Base-by-base conservation (phyloP, 73 alveolate genomes). In the Uronychia binucleata region DNA sequence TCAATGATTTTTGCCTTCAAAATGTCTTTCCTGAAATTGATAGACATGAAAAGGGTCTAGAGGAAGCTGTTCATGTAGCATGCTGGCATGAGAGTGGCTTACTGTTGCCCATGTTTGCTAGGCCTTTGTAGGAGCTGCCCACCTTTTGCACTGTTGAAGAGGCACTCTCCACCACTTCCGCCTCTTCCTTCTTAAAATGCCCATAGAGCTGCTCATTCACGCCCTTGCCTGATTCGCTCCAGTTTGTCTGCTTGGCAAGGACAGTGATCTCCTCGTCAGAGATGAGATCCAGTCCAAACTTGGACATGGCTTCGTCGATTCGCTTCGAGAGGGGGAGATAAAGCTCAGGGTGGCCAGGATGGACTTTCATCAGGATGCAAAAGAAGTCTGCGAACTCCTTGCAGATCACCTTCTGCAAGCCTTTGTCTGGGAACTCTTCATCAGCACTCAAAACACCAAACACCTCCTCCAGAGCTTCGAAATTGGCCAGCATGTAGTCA, bases 51-150 rank as follows among this genome's bases (percentile, higher is more conserved):
- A 60, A 97, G 91, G 26, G 97, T 89, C 89, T 97, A 96, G 33
- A 97, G 93, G 82, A 95, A 88, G 85, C 98, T 91, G 81, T 97
- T 97, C 98, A 97, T 94, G 75, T 95, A 97, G 79, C 99, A 97
- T 0, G 99, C 88, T 81, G 31, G 1, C n/a, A 81, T 5, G 31
- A 60, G 59, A 28, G 19, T 32, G 0, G 8, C 79, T 81, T 81
- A 81, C 88, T 88, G 58, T 88, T 88, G 29, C 93, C 93, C 74
- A 88, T 80, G 75, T 88, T 88, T 19, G 59, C 67, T 26, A 88
- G 83, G n/a, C 93, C 93, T 77, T 88, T 81, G 31, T 79, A 46
- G 67, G 67, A 46, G 19, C 67, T 46, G 30, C 58, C 30, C 30
- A 46, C 34, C 57, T 79, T 33, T 29, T 30, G 28, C 34, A 57